Conservation (phyloP, 352 stramenopile genomes). For the Globisporangium sylvaticum region DNA sequence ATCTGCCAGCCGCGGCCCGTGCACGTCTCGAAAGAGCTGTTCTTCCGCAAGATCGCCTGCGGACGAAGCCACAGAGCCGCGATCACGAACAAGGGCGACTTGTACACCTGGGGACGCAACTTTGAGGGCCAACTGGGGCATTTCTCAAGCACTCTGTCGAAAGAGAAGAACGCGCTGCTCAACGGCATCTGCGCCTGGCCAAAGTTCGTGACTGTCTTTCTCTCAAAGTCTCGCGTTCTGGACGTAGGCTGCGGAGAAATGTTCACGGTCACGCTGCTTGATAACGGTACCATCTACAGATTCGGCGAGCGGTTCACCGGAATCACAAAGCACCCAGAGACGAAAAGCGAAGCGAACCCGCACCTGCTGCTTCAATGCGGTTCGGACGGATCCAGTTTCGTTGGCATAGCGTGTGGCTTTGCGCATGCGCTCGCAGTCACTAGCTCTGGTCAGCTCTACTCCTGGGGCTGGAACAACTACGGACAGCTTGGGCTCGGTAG, state of each 20-base stretch:
- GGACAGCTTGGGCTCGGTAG: conserved; percentile 71
- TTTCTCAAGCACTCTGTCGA: conserved; percentile 27
- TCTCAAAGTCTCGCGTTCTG: conserved; percentile 34
- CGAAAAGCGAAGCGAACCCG: conserved; percentile 16
- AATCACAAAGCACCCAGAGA: conserved; percentile 13
- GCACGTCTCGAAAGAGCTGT: conserved; percentile 35
- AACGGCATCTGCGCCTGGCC: conserved; percentile 68
- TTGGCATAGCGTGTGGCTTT: conserved; percentile 57
- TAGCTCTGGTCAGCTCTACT: conserved; percentile 42
- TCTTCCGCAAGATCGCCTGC: conserved; percentile 64
- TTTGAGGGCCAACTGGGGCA: conserved; percentile 86
- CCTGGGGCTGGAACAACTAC: conserved; percentile 80
- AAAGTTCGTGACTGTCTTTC: conserved; percentile 64
- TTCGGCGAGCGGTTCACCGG: conserved; percentile 68
- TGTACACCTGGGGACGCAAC: conserved; percentile 89
- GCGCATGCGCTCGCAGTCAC: conserved; percentile 68
- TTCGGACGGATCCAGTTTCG: conserved; percentile 34
- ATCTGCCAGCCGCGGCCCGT: conserved; percentile 32
- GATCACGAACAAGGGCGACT: conserved; percentile 69
- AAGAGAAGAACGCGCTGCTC: conserved; percentile 28
- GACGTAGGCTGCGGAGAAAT: conserved; percentile 67
- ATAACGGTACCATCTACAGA: conserved; percentile 62
- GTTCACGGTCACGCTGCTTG: conserved; percentile 73
- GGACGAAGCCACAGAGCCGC: conserved; percentile 67
- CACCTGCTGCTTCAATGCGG: conserved; percentile 30